These are phyloP conservation scores for Trypanosoma rangeli DNA, from an alignment of 208 protist species.

Conservation along the genomic window DNA sequence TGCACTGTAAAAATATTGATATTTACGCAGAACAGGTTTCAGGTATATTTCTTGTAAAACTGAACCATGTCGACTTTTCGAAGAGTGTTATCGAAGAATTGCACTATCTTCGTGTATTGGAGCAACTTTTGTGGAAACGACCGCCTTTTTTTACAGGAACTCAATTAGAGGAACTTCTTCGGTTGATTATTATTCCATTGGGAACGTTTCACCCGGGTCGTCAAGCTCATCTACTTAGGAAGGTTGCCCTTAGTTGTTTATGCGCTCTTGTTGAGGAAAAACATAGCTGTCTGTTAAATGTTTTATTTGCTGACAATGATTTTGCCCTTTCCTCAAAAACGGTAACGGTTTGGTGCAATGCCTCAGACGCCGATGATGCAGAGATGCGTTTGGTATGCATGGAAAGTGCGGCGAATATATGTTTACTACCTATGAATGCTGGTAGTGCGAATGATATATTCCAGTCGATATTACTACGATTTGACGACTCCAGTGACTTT, in stretches of 20 bases:
- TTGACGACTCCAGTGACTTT: slow-evolving; percentile 81
- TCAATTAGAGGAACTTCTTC: slow-evolving; percentile 65
- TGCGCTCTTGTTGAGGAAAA: slow-evolving; percentile 49
- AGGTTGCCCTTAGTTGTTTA: slow-evolving; percentile 80
- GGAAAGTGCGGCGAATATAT: slow-evolving; percentile 50
- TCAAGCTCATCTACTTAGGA: slow-evolving; percentile 80
- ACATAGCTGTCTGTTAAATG: slow-evolving; percentile 30
- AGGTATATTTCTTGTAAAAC: slow-evolving; percentile 64
- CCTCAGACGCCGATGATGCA: slow-evolving; percentile 81
- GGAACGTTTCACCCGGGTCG: slow-evolving; percentile 62
- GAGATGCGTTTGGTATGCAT: slow-evolving; percentile 88
- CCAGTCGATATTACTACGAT: slow-evolving; percentile 69
- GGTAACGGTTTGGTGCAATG: slow-evolving; percentile 61
- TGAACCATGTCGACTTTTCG: slow-evolving; percentile 67
- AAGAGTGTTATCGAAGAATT: slow-evolving; percentile 76
- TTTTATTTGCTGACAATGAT: slow-evolving; percentile 33
- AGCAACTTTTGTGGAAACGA: slow-evolving; percentile 59
- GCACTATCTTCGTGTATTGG: slow-evolving; percentile 70
- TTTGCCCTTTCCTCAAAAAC: slow-evolving; percentile 45
- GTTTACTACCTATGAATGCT: slow-evolving; percentile 43
- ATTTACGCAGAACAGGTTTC: slow-evolving; percentile 40
- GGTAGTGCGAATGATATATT: slow-evolving; percentile 70
- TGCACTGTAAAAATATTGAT: slow-evolving; percentile 32
- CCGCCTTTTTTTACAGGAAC: slow-evolving; percentile 31
- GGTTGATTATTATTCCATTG: slow-evolving; percentile 62